Conservation (phyloP, 2,329 filamentous ascomycete species). For the Aspergillus clavatus region DNA sequence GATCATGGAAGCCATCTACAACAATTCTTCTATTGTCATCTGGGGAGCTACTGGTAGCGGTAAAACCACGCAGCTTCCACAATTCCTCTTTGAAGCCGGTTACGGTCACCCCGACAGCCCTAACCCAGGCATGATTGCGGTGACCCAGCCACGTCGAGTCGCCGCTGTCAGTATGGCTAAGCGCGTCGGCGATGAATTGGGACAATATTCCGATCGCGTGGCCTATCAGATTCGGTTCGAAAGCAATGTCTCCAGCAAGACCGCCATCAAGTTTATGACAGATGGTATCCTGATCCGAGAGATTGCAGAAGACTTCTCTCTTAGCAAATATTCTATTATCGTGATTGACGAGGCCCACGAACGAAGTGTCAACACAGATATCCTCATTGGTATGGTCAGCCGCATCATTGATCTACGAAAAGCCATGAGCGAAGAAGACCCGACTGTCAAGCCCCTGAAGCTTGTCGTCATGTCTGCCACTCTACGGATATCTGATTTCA, state of each 20-base stretch:
- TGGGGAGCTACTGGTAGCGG: slow-evolving; percentile 95
- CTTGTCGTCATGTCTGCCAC: slow-evolving; percentile 98
- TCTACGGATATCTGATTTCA: slow-evolving; percentile 82
- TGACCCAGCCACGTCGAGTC: slow-evolving; percentile 91
- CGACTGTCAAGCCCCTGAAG: slow-evolving; percentile 72
- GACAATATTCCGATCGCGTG: slow-evolving; percentile 69
- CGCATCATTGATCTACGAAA: slow-evolving; percentile 80
- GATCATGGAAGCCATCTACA: slow-evolving; percentile 96
- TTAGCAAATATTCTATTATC: slow-evolving; percentile 87
- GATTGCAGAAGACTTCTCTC: slow-evolving; percentile 79
- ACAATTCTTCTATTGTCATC: slow-evolving; percentile 82
- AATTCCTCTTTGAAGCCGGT: slow-evolving; percentile 91
- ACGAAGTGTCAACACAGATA: slow-evolving; percentile 94
- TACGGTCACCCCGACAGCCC: slow-evolving; percentile 74
- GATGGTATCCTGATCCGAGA: slow-evolving; percentile 93
- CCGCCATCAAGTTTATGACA: slow-evolving; percentile 97
- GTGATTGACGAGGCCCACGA: slow-evolving; percentile 97
- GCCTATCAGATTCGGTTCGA: slow-evolving; percentile 96
- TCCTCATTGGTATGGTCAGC: slow-evolving; percentile 95
- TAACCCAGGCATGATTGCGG: slow-evolving; percentile 85
- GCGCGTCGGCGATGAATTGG: slow-evolving; percentile 80
- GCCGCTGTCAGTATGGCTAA: slow-evolving; percentile 96
- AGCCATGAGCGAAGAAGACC: slow-evolving; percentile 67
- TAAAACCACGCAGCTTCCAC: slow-evolving; percentile 95
- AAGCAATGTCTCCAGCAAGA: slow-evolving; percentile 71